Evolutionary conservation across 805 yeast species (phyloP).

Genomic region (Lipomyces orientalis): DNA sequence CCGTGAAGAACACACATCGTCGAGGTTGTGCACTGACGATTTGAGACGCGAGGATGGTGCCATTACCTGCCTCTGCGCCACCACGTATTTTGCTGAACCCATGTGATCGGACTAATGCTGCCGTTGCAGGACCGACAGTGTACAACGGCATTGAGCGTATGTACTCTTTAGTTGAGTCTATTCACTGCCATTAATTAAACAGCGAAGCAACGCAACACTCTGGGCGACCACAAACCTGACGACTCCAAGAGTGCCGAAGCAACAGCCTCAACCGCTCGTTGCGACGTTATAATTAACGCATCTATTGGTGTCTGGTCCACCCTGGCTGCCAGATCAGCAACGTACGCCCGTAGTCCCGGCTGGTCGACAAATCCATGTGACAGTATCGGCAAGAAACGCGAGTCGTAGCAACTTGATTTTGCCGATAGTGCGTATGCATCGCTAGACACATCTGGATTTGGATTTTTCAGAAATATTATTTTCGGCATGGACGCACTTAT

Average conservation of each 20-base stretch:
- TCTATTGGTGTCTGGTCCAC: conserved; percentile 41
- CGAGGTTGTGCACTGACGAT: conserved; percentile 54
- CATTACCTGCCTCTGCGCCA: conserved; percentile 81
- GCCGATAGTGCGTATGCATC: conserved; percentile 28
- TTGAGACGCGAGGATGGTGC: conserved; percentile 64
- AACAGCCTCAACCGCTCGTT: conserved; percentile 86
- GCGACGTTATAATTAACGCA: conserved; percentile 81
- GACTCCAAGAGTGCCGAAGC: conserved; percentile 48
- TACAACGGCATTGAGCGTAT: conserved; percentile 55
- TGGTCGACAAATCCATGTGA: conserved; percentile 65
- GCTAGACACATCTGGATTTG: conserved; percentile 15
- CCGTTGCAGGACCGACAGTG: conserved; percentile 93
- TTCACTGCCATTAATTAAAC: background rate
- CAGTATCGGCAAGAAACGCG: conserved; percentile 71
- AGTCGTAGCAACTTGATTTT: background rate
- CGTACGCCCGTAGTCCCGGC: conserved; percentile 51
- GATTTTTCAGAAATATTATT: conserved; percentile 29
- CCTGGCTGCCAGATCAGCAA: conserved; percentile 41
- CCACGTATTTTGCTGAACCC: conserved; percentile 78
- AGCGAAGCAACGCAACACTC: background rate
- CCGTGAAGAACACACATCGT: conserved; percentile 71
- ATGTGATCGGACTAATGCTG: conserved; percentile 56
- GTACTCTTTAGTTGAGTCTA: background rate
- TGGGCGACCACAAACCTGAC: conserved; percentile 41
- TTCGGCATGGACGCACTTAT: conserved; percentile 1